Percentiles rank a stretch among this genome's conserved stretches.
Conservation (phyloP, 2,329 filamentous ascomycete genomes). For the Aspergillus pseudonomiae region DNA sequence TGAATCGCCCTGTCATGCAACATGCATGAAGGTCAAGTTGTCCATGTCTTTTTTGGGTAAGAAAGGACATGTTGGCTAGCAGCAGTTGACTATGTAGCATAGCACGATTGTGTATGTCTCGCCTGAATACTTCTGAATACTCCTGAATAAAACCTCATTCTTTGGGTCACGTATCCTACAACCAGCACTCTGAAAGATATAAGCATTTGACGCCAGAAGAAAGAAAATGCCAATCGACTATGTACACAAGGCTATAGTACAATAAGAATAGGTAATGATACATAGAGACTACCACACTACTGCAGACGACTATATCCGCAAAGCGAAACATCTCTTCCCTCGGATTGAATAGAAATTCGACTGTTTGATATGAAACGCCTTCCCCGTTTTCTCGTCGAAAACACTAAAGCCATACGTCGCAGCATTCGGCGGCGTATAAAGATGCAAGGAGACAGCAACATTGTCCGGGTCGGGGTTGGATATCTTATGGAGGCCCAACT, state of each 20-base stretch:
- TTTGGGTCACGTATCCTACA: neutral
- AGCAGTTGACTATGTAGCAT: neutral
- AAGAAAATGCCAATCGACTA: neutral
- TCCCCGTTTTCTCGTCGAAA: constrained; percentile 77
- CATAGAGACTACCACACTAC: neutral
- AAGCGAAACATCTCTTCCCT: constrained; percentile 39
- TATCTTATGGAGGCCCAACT: constrained; percentile 80
- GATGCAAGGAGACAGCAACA: constrained; percentile 81
- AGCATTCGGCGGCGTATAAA: constrained; percentile 89
- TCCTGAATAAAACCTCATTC: neutral
- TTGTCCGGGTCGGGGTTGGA: constrained; percentile 71
- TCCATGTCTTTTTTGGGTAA: neutral
- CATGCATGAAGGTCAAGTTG: constrained; percentile 1
- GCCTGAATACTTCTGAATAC: neutral
- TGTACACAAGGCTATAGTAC: neutral
- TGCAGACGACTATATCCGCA: neutral
- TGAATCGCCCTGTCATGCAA: constrained; percentile 1
- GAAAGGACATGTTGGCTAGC: neutral
- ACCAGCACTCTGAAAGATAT: neutral
- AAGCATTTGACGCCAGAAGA: neutral
- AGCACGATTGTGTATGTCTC: neutral
- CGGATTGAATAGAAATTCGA: constrained; percentile 71
- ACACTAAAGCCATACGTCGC: constrained; percentile 79
- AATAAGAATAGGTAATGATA: neutral
- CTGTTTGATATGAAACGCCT: constrained; percentile 70